phyloP scores from a whole-genome alignment of 1,284 basidiomycete genomes.

The Coriolopsis trogii region DNA sequence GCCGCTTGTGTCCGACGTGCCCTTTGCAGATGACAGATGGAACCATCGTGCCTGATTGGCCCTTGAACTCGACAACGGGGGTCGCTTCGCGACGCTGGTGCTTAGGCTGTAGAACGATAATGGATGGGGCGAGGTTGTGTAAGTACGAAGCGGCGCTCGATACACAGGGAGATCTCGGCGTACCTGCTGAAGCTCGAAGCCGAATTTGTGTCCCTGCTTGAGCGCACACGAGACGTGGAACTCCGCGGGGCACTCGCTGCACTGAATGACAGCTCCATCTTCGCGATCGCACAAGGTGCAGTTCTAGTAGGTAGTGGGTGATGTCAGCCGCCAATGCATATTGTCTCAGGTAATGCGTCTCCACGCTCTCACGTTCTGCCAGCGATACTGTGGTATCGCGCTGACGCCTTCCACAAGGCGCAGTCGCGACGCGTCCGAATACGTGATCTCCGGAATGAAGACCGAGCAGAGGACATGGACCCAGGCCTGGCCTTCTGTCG shows the following conservation, averaged over 20 bases:
- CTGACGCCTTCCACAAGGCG: constrained; percentile 88
- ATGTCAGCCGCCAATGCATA: too few species aligned
- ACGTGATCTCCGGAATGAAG: constrained; percentile 84
- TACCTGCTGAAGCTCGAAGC: constrained; percentile 88
- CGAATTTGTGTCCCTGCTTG: constrained; percentile 80
- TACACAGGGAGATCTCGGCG: constrained; percentile 32
- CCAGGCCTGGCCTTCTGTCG: constrained; percentile 94
- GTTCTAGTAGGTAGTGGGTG: constrained; percentile 40
- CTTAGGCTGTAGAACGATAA: constrained; percentile 58
- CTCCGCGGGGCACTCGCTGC: constrained; percentile 78
- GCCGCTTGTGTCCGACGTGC: constrained; percentile 70
- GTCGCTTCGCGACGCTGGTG: constrained; percentile 68
- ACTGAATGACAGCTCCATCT: constrained; percentile 84
- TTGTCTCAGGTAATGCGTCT: too few species aligned
- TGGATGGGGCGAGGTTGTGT: neutral
- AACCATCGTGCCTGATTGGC: constrained; percentile 83
- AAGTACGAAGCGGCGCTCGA: constrained; percentile 5
- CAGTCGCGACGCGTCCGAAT: constrained; percentile 73
- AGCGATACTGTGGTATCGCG: constrained; percentile 65
- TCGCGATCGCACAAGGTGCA: constrained; percentile 65
- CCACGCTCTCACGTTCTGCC: constrained; percentile 67
- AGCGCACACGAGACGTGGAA: constrained; percentile 94
- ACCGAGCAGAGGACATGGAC: constrained; percentile 89
- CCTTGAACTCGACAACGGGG: constrained; percentile 79
- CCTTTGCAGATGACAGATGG: constrained; percentile 83